phyloP scores from a whole-genome alignment of 2,329 filamentous ascomycete genomes.

The Ambrosiella cleistominuta region DNA sequence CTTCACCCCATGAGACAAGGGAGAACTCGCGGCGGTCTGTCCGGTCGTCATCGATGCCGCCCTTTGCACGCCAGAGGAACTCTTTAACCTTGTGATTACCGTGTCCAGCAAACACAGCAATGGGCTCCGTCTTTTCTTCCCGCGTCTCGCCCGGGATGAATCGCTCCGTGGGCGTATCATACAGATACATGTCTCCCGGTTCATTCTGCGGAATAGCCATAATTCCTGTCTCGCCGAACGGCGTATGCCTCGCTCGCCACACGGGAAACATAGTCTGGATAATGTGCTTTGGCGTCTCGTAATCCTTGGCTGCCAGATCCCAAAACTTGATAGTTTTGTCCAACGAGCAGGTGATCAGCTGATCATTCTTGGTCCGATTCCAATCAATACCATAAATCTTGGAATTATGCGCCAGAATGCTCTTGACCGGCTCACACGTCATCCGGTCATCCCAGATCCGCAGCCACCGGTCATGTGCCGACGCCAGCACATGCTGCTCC shows the following conservation, averaged over 20 bases:
- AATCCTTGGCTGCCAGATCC: conserved; percentile 51
- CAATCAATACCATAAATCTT: conserved; percentile 95
- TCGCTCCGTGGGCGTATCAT: conserved; percentile 42
- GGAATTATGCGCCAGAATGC: conserved; percentile 73
- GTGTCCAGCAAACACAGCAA: conserved; percentile 43
- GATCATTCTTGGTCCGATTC: conserved; percentile 59
- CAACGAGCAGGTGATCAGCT: conserved; percentile 71
- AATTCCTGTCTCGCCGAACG: conserved; percentile 61
- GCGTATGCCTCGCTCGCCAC: conserved; percentile 80
- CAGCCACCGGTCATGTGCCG: conserved; percentile 73
- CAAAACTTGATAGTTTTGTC: conserved; percentile 89
- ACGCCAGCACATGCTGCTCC: conserved; percentile 71
- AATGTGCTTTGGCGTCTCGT: conserved; percentile 46
- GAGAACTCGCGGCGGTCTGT: conserved; percentile 79
- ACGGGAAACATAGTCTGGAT: conserved; percentile 74
- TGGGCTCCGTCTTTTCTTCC: conserved; percentile 27
- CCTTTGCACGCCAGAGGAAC: conserved; percentile 74
- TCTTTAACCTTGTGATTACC: conserved; percentile 62
- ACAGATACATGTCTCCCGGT: conserved; percentile 69
- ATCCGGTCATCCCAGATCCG: conserved; percentile 82
- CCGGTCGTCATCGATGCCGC: conserved; percentile 45
- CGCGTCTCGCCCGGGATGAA: conserved; percentile 2
- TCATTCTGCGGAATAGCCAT: conserved; percentile 85
- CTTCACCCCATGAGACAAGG: conserved; percentile 80
- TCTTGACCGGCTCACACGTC: conserved; percentile 58